These are phyloP conservation scores for Colletotrichum zoysiae DNA, from an alignment of 2,329 filamentous ascomycete species.

Conservation along the genomic window DNA sequence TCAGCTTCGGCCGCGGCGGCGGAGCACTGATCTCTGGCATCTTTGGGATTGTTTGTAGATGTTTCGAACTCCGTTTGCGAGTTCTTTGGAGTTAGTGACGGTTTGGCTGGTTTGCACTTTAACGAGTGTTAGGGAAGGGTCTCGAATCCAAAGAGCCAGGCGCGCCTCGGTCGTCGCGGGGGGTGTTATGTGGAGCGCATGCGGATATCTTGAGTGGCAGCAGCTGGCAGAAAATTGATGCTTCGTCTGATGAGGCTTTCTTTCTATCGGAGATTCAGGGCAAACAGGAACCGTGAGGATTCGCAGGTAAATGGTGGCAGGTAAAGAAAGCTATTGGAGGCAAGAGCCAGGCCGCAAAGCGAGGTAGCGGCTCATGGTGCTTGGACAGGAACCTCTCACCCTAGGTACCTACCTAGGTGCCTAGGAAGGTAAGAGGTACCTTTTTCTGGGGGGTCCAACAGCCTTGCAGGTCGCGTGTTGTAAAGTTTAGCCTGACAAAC, in stretches of 20 bases:
- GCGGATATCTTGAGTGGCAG: background rate
- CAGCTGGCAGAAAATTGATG: background rate
- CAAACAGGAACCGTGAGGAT: background rate
- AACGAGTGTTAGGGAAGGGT: background rate
- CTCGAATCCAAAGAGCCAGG: slow-evolving; percentile 5
- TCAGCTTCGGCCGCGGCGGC: slow-evolving; percentile 45
- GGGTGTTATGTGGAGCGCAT: slow-evolving; percentile 13
- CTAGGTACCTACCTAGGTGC: background rate
- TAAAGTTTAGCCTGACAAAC: slow-evolving; percentile 35
- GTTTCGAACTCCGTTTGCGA: background rate
- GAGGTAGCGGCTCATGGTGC: background rate
- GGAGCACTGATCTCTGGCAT: slow-evolving; percentile 43
- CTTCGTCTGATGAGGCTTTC: too few relatives aligned
- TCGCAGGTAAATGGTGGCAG: background rate
- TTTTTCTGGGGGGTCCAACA: background rate
- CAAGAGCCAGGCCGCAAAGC: background rate
- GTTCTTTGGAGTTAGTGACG: background rate
- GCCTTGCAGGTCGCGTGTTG: slow-evolving; percentile 32
- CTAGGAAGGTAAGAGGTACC: background rate
- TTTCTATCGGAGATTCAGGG: too few relatives aligned
- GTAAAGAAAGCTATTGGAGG: background rate
- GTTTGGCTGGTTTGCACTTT: background rate
- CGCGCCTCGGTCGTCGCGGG: slow-evolving; percentile 15
- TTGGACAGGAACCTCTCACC: slow-evolving; percentile 3
- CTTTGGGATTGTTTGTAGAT: background rate